A percentile compares a stretch with the other conserved stretches of the same genome.
phyloP scores from a whole-genome alignment of 2,329 filamentous ascomycete genomes.

The Stachybotrys chartarum region DNA sequence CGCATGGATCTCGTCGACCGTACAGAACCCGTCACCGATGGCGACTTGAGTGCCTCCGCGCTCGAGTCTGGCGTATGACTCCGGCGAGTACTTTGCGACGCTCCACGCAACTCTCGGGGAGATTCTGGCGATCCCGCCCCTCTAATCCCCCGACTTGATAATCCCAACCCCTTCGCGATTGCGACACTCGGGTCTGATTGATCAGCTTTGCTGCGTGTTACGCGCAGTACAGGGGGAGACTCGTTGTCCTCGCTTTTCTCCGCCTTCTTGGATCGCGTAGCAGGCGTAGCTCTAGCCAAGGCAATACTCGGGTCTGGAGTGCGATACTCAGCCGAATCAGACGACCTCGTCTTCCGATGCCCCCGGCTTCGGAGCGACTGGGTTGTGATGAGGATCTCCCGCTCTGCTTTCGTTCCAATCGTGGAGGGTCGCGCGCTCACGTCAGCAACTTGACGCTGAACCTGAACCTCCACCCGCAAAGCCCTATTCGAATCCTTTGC shows the following conservation, averaged over 20 bases:
- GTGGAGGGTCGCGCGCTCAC: neutral
- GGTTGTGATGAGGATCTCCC: slow-evolving; percentile 18
- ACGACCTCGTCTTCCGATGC: slow-evolving; percentile 14
- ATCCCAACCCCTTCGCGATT: slow-evolving; percentile 10
- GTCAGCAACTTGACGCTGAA: neutral
- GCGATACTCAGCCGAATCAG: slow-evolving; percentile 11
- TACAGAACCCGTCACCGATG: slow-evolving; percentile 18
- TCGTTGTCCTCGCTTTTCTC: slow-evolving; percentile 10
- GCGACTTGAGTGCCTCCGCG: slow-evolving; percentile 14
- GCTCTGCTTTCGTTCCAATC: slow-evolving; percentile 4
- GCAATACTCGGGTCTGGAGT: slow-evolving; percentile 20
- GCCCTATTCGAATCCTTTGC: neutral
- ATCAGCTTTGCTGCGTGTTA: slow-evolving; percentile 18
- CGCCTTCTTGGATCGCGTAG: slow-evolving; percentile 5
- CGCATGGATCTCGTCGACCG: slow-evolving; percentile 4
- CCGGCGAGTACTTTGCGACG: neutral
- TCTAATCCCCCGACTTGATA: slow-evolving; percentile 1
- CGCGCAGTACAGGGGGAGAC: slow-evolving; percentile 12
- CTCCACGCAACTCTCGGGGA: slow-evolving; percentile 6
- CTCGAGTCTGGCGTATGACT: slow-evolving; percentile 11
- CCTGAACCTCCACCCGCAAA: neutral
- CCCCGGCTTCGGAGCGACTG: slow-evolving; percentile 20
- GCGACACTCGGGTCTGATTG: slow-evolving; percentile 16
- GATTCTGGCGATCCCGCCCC: slow-evolving; percentile 13
- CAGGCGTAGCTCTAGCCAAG: slow-evolving; percentile 15